Percentiles rank a stretch among this genome's conserved stretches.
Evolutionary conservation across 495 filamentous ascomycete genomes (phyloP).

Genomic region (Aspergillus nanangensis): DNA sequence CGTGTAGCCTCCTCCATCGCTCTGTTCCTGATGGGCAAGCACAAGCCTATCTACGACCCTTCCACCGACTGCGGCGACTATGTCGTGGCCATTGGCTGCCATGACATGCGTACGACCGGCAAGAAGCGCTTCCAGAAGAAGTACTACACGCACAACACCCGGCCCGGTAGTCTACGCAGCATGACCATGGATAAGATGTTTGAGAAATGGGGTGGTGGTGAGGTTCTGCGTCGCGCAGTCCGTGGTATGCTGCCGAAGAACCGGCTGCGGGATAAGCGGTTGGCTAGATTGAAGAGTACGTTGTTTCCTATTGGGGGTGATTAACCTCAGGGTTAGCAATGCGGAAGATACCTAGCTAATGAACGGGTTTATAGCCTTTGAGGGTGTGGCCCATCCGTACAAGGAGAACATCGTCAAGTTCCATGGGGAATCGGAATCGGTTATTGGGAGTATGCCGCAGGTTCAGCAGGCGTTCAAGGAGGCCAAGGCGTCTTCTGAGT

Average conservation of each 20-base stretch:
- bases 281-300: slow-evolving; percentile 84
- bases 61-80: slow-evolving; percentile 98
- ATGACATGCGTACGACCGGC: slow-evolving; percentile 80
- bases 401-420: slow-evolving; percentile 81
- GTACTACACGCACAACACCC: slow-evolving; percentile 90
- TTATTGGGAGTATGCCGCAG: slow-evolving; percentile 37
- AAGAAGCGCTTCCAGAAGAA: slow-evolving; percentile 89
- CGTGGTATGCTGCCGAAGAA: slow-evolving; percentile 99
- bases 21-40: slow-evolving; percentile 92
- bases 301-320: too few species aligned
- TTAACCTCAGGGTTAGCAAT: too few species aligned
- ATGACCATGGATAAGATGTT: slow-evolving; percentile 95
- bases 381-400: slow-evolving; percentile 86
- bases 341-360: too few species aligned
- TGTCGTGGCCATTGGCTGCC: slow-evolving; percentile 87
- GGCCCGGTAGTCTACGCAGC: slow-evolving; percentile 78
- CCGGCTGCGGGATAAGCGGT: slow-evolving; percentile 72
- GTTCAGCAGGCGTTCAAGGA: slow-evolving; percentile 44
- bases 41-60: slow-evolving; percentile 97
- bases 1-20: slow-evolving; percentile 91
- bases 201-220: slow-evolving; percentile 87
- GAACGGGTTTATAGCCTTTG: slow-evolving; percentile 62
- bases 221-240: slow-evolving; percentile 88
- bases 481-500: slow-evolving; percentile 31
- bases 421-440: slow-evolving; percentile 44